Base-by-base conservation (phyloP, 805 yeast species). In the Candida dajiaensis region DNA sequence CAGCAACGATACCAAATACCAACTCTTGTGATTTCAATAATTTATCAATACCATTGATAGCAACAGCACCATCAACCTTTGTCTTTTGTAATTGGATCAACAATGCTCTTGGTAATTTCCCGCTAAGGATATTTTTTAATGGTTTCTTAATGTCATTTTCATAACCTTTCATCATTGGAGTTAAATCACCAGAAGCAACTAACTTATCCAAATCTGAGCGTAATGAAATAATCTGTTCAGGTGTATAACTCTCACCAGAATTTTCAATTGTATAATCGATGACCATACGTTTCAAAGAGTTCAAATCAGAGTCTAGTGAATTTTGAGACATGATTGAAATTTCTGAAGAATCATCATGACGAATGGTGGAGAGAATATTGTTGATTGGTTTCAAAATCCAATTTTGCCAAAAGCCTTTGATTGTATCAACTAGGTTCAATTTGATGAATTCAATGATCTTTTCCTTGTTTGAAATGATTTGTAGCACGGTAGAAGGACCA, bases 21-120 rank as follows among this genome's bases (percentile, higher is more conserved):
- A 92, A 75, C 62, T 94, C 96, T 67, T 92, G 99, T 43, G 94
- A 83, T 63, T 89, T 85, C 40, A 94, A 73, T 53, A 92, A 70
- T 41, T 85, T 81, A 65, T 94, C 98, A 51, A 94, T 90, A 9
- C 98, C 98, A 55, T 77, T 79, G 50, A 92, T 77, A 0, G 97
- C 98, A 6, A 89, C 70, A 33, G 86, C 89, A 9, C 96, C 96
- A 63, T 92, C 99, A 7, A 94, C 97, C 65, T 83, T 92, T 12
- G 96, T 84, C 66, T 94, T 92, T 64, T 92, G 99, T n/a, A 94
- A 72, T 64, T 94, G 98, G 51, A 92, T 90, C 58, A 94, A 68
- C 40, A 94, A 64, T 15, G 90, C 81, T 45, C 96, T 74, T 9
- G 89, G 65, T 52, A 92, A 73, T 47, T 81, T 78, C 4, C 98